A percentile compares a stretch with the other conserved stretches of the same genome.
Conservation (phyloP, 1,284 basidiomycete genomes). For the Fomitopsis betulina region DNA sequence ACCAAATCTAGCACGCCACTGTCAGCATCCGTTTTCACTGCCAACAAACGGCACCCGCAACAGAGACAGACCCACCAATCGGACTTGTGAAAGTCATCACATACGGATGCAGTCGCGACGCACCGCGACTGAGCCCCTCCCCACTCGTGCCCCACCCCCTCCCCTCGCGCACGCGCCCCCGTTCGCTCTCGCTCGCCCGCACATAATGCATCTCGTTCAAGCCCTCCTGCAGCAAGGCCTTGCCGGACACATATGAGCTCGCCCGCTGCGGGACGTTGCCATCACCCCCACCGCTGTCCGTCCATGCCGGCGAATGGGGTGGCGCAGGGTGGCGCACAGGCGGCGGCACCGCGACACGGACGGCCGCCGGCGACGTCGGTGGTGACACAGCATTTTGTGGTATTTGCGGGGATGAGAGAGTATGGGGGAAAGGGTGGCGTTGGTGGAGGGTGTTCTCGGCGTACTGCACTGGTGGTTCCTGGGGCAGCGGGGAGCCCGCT, state of each 20-base stretch:
- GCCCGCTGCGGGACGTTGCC: neutral
- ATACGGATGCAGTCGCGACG: conserved; percentile 26
- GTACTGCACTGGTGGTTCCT: conserved; percentile 1
- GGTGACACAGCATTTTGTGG: neutral
- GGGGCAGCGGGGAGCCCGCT: neutral
- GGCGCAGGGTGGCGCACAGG: neutral
- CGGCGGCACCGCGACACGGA: conserved; percentile 3
- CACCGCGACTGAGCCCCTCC: neutral
- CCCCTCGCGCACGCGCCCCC: neutral
- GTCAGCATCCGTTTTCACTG: neutral
- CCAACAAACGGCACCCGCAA: neutral
- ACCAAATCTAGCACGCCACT: conserved; percentile 1
- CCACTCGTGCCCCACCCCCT: neutral
- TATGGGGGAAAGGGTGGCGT: conserved; percentile 25
- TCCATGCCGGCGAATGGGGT: neutral
- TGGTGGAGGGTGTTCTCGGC: conserved; percentile 14
- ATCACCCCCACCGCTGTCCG: neutral
- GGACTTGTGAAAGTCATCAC: conserved; percentile 31
- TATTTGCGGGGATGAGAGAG: conserved; percentile 22
- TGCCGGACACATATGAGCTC: conserved; percentile 1
- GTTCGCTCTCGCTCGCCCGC: neutral
- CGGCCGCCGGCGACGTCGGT: conserved; percentile 1
- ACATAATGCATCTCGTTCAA: neutral
- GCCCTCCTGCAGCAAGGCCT: neutral
- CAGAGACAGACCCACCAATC: conserved; percentile 20